These are phyloP conservation scores for Prunus persica DNA, from an alignment of 306 rosid genomes.

Conservation along the genomic window Prunus_persica_NCBIv2 NC_034013.1:11242501-11243000, in stretches of 20 bases:
- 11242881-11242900: neutral
- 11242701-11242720: neutral
- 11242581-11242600: too few relatives aligned
- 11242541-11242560: too few relatives aligned
- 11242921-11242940: neutral
- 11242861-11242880: slow-evolving; percentile 1
- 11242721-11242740: neutral
- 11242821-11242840: neutral
- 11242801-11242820: neutral
- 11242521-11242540: too few relatives aligned
- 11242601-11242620: too few relatives aligned
- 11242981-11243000: neutral
- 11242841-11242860: neutral
- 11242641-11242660: too few relatives aligned
- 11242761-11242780: neutral
- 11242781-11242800: neutral
- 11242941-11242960: neutral
- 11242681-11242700: too few relatives aligned
- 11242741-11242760: neutral
- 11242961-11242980: neutral
- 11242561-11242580: too few relatives aligned
- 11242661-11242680: too few relatives aligned
- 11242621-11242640: too few relatives aligned
- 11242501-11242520: too few relatives aligned
- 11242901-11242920: neutral